Base-by-base conservation (phyloP, 2,329 filamentous ascomycete genomes). In the Neonectria ditissima region DNA sequence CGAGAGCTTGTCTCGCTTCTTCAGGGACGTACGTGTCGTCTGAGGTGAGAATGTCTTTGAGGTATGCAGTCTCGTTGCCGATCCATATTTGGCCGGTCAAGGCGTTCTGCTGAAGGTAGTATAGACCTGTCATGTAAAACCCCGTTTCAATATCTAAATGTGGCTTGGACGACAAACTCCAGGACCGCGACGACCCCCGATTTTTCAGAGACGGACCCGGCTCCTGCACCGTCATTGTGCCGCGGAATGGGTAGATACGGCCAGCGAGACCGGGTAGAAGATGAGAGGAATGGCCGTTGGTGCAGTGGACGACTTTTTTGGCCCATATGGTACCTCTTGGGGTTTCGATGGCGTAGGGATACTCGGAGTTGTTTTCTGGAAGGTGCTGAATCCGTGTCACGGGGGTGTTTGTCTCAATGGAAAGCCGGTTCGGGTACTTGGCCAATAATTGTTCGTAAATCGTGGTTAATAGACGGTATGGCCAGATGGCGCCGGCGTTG, bases 221-320 rank as follows among this genome's bases (percentile, higher is more conserved):
- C 9, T 74, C 71, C 62, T 86, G 83, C 0, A 81, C 80, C 2
- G 82, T 80, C 83, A 86, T 86, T 32, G 83, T 81, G 1, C 76
- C 82, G 0, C 82, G 77, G 1, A 81, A 63, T 0, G 82, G 79
- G 8, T 81, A 80, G 10, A 85, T 71, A 16, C 80, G 79, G 2
- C 80, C 79, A 1, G 78, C 74, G 3, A 87, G 74, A 0, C 76
- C 78, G 0, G 85, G 84, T 2, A 88, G 72, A 2, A 88, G 78
- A 53, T 87, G 81, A 0, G 81, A 74, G 0, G 83, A 78, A 66
- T 84, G 83, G 2, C 77, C 84, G 64, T 89, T 88, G 0, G 85
- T 89, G 37, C 84, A 84, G 65, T 89, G 85, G 2, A 89, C 78
- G 6, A 89, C 75, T 53, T 86, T 80, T 2, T 76, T 77, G 14